These are phyloP conservation scores for Sarocladiaceae sp. DNA, from an alignment of 2,329 filamentous ascomycete genomes.

Conservation along the genomic window DNA sequence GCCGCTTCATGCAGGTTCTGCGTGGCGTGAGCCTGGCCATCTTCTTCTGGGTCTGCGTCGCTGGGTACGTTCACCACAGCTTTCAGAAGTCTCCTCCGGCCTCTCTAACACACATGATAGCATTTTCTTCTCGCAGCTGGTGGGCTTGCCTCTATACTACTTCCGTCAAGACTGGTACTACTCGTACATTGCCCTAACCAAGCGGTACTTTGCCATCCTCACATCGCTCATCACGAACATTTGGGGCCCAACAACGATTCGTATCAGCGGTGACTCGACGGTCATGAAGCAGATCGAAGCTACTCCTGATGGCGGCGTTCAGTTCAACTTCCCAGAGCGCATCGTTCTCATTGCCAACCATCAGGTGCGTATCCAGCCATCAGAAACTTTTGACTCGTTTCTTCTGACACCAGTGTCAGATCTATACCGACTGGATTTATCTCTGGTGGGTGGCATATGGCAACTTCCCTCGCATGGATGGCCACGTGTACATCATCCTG, in stretches of 20 bases:
- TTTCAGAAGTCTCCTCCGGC: too few relatives aligned
- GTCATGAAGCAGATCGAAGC: constrained; percentile 68
- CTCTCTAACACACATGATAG: constrained; percentile 30
- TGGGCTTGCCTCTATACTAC: constrained; percentile 70
- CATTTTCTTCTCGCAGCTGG: constrained; percentile 64
- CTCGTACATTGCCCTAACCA: constrained; percentile 80
- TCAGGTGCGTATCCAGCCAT: constrained; percentile 43
- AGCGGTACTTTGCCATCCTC: constrained; percentile 73
- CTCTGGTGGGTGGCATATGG: constrained; percentile 93
- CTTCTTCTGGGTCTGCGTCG: constrained; percentile 45
- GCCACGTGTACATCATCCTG: constrained; percentile 82
- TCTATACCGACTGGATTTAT: constrained; percentile 90
- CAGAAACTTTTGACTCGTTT: not conserved
- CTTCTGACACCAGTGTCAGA: constrained; percentile 28
- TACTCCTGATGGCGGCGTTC: constrained; percentile 63
- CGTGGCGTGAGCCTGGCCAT: constrained; percentile 44
- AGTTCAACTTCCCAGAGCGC: constrained; percentile 75
- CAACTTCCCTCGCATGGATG: constrained; percentile 67
- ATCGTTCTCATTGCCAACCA: constrained; percentile 84
- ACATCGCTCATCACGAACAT: constrained; percentile 76
- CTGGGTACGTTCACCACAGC: constrained; percentile 35
- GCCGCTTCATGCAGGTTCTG: constrained; percentile 40
- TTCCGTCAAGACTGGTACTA: constrained; percentile 74
- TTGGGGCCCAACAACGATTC: constrained; percentile 78
- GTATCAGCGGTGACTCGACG: constrained; percentile 76